A percentile compares a stretch with the other conserved stretches of the same genome.
phyloP scores from a whole-genome alignment of 306 rosid species.

The Ceratonia siliqua region DNA sequence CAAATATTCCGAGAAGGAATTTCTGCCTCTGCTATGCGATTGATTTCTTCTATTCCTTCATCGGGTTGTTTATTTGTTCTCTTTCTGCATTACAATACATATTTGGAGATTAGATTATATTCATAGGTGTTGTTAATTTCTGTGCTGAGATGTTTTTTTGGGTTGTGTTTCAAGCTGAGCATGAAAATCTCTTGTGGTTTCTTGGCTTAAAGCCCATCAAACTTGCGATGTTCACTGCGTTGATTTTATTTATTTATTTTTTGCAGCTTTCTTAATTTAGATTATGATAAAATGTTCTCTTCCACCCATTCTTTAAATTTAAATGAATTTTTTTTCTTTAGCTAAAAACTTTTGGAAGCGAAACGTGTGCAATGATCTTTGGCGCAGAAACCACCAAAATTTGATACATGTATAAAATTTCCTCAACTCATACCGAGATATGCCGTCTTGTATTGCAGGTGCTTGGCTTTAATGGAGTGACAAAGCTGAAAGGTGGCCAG shows the following conservation, averaged over 20 bases:
- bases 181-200: conserved; percentile 9
- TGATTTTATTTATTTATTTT: too few relatives aligned
- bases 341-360: background rate
- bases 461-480: conserved; percentile 30
- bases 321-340: background rate
- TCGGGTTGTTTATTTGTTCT: conserved; percentile 8
- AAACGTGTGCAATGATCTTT: conserved; percentile 32
- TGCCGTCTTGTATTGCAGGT: conserved; percentile 42
- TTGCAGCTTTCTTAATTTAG: conserved; percentile 23
- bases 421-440: conserved; percentile 31
- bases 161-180: conserved; percentile 13
- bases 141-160: background rate
- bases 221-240: conserved; percentile 17
- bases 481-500: conserved; percentile 32
- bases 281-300: conserved; percentile 27
- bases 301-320: conserved; percentile 1
- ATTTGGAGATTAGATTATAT: background rate
- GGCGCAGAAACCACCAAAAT: conserved; percentile 28
- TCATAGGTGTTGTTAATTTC: background rate
- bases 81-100: background rate
- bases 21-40: conserved; percentile 31
- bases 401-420: too few relatives aligned
- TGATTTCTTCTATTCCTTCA: conserved; percentile 20
- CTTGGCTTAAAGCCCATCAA: conserved; percentile 10
- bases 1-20: conserved; percentile 12